These are phyloP conservation scores for Polygonum maritimum DNA, from an alignment of 148 eudicot genomes.

Conservation along the genomic window DNA sequence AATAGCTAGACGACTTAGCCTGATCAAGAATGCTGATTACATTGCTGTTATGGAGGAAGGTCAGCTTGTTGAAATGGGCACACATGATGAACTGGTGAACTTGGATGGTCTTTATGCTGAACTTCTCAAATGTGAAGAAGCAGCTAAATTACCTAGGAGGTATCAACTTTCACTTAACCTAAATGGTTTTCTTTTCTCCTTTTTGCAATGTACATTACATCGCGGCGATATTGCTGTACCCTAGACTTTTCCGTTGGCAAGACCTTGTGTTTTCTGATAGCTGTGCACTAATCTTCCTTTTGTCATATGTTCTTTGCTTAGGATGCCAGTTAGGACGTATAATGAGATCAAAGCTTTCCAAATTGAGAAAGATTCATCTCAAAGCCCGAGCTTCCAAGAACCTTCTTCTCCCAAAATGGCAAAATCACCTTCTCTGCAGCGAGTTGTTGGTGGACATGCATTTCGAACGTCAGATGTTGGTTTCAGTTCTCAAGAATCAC, in stretches of 20 bases:
- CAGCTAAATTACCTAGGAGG: constrained; percentile 98
- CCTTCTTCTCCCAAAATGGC: constrained; percentile 89
- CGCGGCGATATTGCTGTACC: not conserved
- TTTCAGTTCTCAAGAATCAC: constrained; percentile 72
- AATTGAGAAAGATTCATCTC: constrained; percentile 65
- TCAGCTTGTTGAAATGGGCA: constrained; percentile 98
- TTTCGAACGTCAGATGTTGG: constrained; percentile 54
- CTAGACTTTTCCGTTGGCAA: not conserved
- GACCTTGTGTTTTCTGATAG: not conserved
- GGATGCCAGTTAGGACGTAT: constrained; percentile 80
- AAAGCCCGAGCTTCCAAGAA: constrained; percentile 61
- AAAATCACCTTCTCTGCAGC: constrained; percentile 94
- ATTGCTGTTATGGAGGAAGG: constrained; percentile 99
- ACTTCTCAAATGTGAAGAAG: constrained; percentile 94
- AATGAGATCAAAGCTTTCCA: constrained; percentile 62
- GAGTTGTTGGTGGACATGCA: constrained; percentile 57
- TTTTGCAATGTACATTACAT: not conserved
- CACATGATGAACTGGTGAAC: constrained; percentile 81
- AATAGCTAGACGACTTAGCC: constrained; percentile 88
- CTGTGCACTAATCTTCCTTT: constrained; percentile 6
- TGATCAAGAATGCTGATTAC: constrained; percentile 87
- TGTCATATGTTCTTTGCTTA: constrained; percentile 12
- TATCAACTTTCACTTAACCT: constrained; percentile 7
- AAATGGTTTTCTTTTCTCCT: not conserved
- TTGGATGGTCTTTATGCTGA: constrained; percentile 94